Base-by-base conservation (phyloP, 768 basidiomycete genomes). In the Mycena galericulata region DNA sequence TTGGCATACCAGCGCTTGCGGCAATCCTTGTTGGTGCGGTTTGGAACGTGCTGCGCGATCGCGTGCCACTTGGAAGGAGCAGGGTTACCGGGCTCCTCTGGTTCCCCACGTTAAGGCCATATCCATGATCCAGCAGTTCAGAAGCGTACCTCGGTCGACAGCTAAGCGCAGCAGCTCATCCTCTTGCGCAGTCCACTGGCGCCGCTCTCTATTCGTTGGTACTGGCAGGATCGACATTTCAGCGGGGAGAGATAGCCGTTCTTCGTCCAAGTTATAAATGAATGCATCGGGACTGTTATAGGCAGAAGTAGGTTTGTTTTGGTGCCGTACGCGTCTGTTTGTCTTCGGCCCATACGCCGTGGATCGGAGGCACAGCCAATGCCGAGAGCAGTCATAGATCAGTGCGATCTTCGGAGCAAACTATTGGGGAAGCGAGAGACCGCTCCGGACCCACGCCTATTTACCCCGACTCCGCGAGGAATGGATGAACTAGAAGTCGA, bases 21-120 rank as follows among this genome's bases (percentile, higher is more conserved):
- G 75, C 88, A 89, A 74, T 89, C 88, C 72, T 89, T 89, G 81
- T 89, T 89, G 24, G 86, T 88, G 61, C 88, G 81, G 72, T 88
- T 86, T 12, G 87, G 88, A 6, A 89, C 86, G 73, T 88, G 86
- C 71, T 87, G 86, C n/a, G 87, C 85, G 60, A 89, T 88, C 36
- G 86, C 86, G 76, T 87, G 86, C 88, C 88, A 89, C 68, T 88
- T 88, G 54, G 87, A 87, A 24, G 88, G 88, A 67, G 86, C 87
- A 29, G 84, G 77, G 72, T 86, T 85, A 53, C 85, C 83, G 57
- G 87, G 85, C 73, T 88, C 87, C 82, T 88, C 88, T 89, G n/a
- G n/a, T 36, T 74, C 41, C 34, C 27, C 18, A n/a, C 53, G 57
- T 67, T 45, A 72, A 72, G 71, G 29, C 74, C 67, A 69, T 66